A percentile compares a stretch with the other conserved stretches of the same genome.
phyloP scores from a whole-genome alignment of 1,139 yeast species.

The Taiozyma sp. region DNA sequence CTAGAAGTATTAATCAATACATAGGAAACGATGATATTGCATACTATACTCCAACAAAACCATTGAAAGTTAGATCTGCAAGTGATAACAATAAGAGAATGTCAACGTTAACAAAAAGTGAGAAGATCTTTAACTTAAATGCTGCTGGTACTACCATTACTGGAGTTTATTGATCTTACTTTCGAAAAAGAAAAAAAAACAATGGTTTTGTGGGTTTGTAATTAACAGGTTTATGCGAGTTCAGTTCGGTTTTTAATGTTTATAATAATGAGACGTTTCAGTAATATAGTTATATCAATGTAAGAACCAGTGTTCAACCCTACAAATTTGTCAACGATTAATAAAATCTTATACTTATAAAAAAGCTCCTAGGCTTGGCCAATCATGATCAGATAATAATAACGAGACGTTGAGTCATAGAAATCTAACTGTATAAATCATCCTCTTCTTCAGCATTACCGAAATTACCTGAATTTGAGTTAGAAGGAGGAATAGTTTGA shows the following conservation, averaged over 20 bases:
- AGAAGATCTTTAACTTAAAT: constrained; percentile 15
- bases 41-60: constrained; percentile 11
- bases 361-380: neutral
- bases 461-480: constrained; percentile 38
- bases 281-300: neutral
- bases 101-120: constrained; percentile 7
- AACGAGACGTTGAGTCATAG: too few species aligned
- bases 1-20: constrained; percentile 4
- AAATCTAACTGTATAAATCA: constrained; percentile 73
- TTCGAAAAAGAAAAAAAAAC: too few species aligned
- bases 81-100: constrained; percentile 10
- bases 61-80: constrained; percentile 16
- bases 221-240: neutral
- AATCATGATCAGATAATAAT: too few species aligned
- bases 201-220: too few species aligned
- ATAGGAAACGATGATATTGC: constrained; percentile 3
- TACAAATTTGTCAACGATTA: neutral
- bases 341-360: neutral
- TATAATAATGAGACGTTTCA: neutral
- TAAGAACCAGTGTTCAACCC: too few species aligned
- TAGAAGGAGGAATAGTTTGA: constrained; percentile 30
- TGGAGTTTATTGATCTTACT: neutral
- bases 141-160: constrained; percentile 9
- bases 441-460: constrained; percentile 87
- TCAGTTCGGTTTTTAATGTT: neutral